Conservation (phyloP, 1,284 basidiomycete species). For the Mycosarcoma mackinlayi region DNA sequence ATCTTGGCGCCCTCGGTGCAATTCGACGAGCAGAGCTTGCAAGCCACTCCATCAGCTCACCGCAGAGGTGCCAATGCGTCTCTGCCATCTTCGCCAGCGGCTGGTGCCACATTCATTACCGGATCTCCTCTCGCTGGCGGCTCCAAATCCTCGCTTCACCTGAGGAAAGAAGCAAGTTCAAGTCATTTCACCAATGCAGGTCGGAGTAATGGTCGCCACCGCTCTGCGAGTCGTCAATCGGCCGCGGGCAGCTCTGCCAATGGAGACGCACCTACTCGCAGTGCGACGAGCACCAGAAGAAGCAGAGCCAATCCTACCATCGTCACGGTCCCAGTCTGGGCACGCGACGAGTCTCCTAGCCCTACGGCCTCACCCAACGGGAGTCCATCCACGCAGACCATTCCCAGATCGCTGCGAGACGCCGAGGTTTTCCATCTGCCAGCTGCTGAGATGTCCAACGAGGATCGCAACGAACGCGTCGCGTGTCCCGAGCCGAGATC, state of each 20-base stretch:
- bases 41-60: constrained; percentile 33
- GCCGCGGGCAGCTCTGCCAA: constrained; percentile 31
- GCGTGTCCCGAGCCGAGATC: constrained; percentile 19
- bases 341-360: constrained; percentile 49
- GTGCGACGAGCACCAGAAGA: constrained; percentile 10
- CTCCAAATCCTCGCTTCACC: constrained; percentile 3
- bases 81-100: constrained; percentile 26
- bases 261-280: constrained; percentile 8
- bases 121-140: constrained; percentile 15
- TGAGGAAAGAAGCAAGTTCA: constrained; percentile 15
- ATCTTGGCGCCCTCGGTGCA: constrained; percentile 43
- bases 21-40: constrained; percentile 49
- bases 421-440: constrained; percentile 25
- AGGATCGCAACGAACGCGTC: constrained; percentile 14
- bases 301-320: constrained; percentile 42
- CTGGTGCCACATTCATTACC: constrained; percentile 4
- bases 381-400: constrained; percentile 34
- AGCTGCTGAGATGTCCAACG: constrained; percentile 18
- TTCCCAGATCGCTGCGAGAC: constrained; percentile 19
- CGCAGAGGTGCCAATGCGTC: constrained; percentile 29
- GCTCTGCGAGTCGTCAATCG: constrained; percentile 24
- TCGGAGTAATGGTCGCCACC: constrained; percentile 17
- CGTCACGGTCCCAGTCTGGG: constrained; percentile 50
- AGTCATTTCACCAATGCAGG: constrained; percentile 8
- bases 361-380: constrained; percentile 33